Evolutionary conservation across 2,329 filamentous ascomycete species (phyloP).

Genomic region (Aspergillus latus): DNA sequence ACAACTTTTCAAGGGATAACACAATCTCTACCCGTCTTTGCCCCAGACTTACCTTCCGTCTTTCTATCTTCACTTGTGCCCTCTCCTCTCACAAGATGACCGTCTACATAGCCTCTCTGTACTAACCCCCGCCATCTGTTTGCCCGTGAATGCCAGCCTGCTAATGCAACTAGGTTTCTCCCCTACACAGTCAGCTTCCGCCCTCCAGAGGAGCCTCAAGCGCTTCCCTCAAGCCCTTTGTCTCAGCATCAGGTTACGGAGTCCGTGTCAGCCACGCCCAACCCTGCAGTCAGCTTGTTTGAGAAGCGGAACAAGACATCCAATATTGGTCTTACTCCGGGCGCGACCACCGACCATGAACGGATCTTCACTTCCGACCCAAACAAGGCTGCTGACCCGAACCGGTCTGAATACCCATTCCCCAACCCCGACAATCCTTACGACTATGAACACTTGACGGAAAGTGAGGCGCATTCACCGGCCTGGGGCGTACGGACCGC

Average conservation of each 20-base stretch:
- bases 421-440: constrained; percentile 17
- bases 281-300: constrained; percentile 36
- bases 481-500: constrained; percentile 68
- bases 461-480: constrained; percentile 72
- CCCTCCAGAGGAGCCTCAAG: constrained; percentile 45
- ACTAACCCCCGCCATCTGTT: constrained; percentile 24
- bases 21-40: background rate
- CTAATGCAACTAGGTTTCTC: constrained; percentile 65
- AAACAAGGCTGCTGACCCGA: constrained; percentile 24
- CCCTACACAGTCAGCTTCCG: constrained; percentile 91
- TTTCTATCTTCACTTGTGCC: constrained; percentile 11
- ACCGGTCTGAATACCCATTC: constrained; percentile 33
- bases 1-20: background rate
- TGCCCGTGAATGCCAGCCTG: constrained; percentile 1
- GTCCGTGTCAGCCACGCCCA: constrained; percentile 26
- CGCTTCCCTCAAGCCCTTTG: constrained; percentile 39
- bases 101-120: constrained; percentile 61
- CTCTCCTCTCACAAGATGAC: constrained; percentile 49
- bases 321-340: constrained; percentile 37
- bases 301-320: constrained; percentile 27
- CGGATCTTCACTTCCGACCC: constrained; percentile 39
- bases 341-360: constrained; percentile 44
- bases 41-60: constrained; percentile 9
- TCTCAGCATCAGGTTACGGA: constrained; percentile 27
- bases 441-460: constrained; percentile 56